Evolutionary conservation across 2,329 filamentous ascomycete genomes (phyloP), one percentile per base, ranked within the genome.

Genomic region (Nemania sp.): DNA sequence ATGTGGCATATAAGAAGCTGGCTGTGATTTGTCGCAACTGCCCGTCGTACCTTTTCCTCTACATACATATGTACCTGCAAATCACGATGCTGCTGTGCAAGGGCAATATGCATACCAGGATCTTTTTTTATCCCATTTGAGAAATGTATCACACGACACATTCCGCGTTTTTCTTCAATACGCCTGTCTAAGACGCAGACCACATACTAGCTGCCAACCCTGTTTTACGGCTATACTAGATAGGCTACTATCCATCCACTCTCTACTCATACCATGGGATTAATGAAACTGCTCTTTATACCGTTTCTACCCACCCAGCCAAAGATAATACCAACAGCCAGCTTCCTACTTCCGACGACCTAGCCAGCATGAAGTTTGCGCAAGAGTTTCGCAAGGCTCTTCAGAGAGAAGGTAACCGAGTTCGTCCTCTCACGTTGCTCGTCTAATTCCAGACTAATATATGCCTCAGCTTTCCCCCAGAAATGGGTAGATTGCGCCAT

Each of bases 361-460:
- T n/a, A 41, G 22, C 55, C 62, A 64, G 62, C 59, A 97, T 97
- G 93, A 97, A 97, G 85, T 97, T 97, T 80, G 93, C 90, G 29
- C 92, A 92, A 77, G 87, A 90, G 75, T 96, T 93, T 78, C 89
- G 90, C 77, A 87, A 90, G 74, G 86, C 87, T 57, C 85, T 97
- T 69, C 84, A 87, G 70, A 87, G 84, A 71, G 91, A 93, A 79
- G 82, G 84, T 85, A 71, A 56, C 73, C 72, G n/a, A 38, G 5
- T 45, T 26, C 27, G 22, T 1, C 32, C 22, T 26, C 13, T 11
- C 24, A 47, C 24, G 18, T 35, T 38, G 32, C 18, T 51, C 10
- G 56, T 26, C 55, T 24, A 10, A 7, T 5, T 38, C 52, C 22
- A 54, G 18, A 59, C 64, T 68, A 41, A 70, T 43, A 35, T 26